Evolutionary conservation across 164 flowering plant genomes (phyloP), one percentile per base, ranked within the genome.

Genomic region (Akebia trifoliata): DNA sequence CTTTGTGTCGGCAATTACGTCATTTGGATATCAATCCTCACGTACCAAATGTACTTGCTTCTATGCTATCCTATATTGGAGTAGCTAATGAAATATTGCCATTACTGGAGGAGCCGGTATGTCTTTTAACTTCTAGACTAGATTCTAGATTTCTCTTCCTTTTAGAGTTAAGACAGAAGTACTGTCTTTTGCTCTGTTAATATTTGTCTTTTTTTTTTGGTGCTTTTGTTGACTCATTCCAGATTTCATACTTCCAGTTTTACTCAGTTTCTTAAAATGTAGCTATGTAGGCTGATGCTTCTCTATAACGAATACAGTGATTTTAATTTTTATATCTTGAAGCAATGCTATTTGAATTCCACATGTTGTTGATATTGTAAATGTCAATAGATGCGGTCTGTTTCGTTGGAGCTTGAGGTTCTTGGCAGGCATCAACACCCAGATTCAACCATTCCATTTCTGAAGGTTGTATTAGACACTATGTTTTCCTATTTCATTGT

Each of bases 351-450:
- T 17, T 55, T 6, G 21, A 30, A 22, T 34, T 51, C 21, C 25
- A 39, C 20, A 12, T 21, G 0, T 26, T 0, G 1, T n/a, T 62
- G 43, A 56, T 32, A 21, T 38, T 56, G 6, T 48, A 2, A 2
- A 36, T n/a, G 49, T 44, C 21, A 40, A 36, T 80, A 93, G 99
- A 80, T 93, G 90, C 84, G 79, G 39, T 70, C 83, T 64, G 88
- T 87, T 60, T 84, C 95, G 14, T 34, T 67, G 75, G 97, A 90
- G 67, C 90, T 93, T 42, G 96, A 93, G 67, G 82, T 93, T 69
- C 86, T 93, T 77, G 90, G 95, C 57, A 76, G 99, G 64, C 85
- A 79, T 76, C 88, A 78, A 35, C 99, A 90, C 61, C 97, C 97
- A 22, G 69, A 81, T 59, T 70, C 90, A 55, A 90, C 95, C 30